Percentiles rank a stretch among this genome's conserved stretches.
Conservation (phyloP, 2,329 filamentous ascomycete genomes). For the Colletotrichum orbiculare region DNA sequence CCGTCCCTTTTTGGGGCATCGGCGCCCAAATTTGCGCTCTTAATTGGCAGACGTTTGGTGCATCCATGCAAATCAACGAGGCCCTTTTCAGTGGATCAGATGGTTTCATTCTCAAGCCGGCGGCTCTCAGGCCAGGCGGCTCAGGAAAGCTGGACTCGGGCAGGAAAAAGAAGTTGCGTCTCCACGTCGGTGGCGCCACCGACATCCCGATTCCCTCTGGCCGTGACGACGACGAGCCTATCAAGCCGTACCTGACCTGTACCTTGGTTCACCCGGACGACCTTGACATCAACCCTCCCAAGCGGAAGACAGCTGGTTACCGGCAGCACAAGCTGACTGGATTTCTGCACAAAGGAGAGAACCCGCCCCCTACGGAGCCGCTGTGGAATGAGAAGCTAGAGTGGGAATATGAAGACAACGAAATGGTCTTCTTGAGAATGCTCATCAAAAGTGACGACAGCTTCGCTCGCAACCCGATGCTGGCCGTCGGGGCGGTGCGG, state of each 20-base stretch:
- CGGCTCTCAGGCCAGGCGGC: conserved; percentile 66
- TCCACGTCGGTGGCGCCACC: conserved; percentile 72
- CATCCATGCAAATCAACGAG: conserved; percentile 75
- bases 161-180: conserved; percentile 58
- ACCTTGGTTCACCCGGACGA: conserved; percentile 69
- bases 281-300: conserved; percentile 59
- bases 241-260: conserved; percentile 75
- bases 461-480: conserved; percentile 70
- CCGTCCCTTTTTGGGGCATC: conserved; percentile 72
- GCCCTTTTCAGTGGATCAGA: conserved; percentile 73
- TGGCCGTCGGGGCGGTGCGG: conserved; percentile 70
- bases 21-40: conserved; percentile 77
- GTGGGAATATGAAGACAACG: conserved; percentile 76
- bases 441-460: conserved; percentile 75
- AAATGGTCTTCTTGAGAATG: conserved; percentile 72
- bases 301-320: conserved; percentile 72
- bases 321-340: conserved; percentile 67
- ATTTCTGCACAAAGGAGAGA: conserved; percentile 67
- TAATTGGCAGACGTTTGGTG: conserved; percentile 77
- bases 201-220: conserved; percentile 67
- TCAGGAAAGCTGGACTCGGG: conserved; percentile 57
- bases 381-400: conserved; percentile 74
- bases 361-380: conserved; percentile 69
- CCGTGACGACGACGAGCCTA: conserved; percentile 58
- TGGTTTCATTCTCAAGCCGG: conserved; percentile 74